Percentiles rank a stretch among this genome's conserved stretches.
These are phyloP conservation scores for Septoria linicola DNA, from an alignment of 2,329 filamentous ascomycete genomes.

Conservation along the genomic window DNA sequence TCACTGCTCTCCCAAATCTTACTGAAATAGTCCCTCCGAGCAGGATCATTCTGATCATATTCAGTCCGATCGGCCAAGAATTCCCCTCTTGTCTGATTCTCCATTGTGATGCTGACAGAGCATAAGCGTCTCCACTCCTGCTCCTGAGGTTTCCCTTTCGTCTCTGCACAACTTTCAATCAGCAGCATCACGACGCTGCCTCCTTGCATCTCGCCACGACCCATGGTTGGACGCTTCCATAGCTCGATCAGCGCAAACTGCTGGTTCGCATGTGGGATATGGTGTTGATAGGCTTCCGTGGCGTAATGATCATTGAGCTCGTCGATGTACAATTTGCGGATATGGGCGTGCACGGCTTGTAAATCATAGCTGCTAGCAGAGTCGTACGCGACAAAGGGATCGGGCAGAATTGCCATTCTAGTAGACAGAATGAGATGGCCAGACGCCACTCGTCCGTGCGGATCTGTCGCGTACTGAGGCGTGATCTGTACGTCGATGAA, in stretches of 20 bases:
- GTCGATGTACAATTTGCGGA: too few species aligned
- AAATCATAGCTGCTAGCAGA: too few species aligned
- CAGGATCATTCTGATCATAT: too few species aligned
- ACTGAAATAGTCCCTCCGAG: too few species aligned
- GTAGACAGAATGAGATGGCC: neutral
- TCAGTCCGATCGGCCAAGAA: neutral
- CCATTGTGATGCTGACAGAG: neutral
- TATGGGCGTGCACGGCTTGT: too few species aligned
- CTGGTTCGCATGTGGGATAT: slow-evolving; percentile 4
- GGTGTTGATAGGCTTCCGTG: slow-evolving; percentile 12
- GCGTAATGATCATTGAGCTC: neutral
- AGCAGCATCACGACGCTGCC: slow-evolving; percentile 5
- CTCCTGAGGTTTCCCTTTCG: too few species aligned
- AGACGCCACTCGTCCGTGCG: neutral
- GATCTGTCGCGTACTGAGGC: neutral
- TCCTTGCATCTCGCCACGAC: neutral
- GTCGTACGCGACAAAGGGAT: neutral
- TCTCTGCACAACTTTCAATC: slow-evolving; percentile 16
- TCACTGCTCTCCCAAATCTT: neutral
- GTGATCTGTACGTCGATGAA: slow-evolving; percentile 1
- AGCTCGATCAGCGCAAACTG: slow-evolving; percentile 11
- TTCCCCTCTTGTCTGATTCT: neutral
- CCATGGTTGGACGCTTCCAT: neutral
- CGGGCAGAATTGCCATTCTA: neutral
- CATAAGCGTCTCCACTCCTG: slow-evolving; percentile 1